Evolutionary conservation across 202 grass and related monocot genomes (phyloP), one percentile per base, ranked within the genome.

Genomic region (Setaria italica): DNA sequence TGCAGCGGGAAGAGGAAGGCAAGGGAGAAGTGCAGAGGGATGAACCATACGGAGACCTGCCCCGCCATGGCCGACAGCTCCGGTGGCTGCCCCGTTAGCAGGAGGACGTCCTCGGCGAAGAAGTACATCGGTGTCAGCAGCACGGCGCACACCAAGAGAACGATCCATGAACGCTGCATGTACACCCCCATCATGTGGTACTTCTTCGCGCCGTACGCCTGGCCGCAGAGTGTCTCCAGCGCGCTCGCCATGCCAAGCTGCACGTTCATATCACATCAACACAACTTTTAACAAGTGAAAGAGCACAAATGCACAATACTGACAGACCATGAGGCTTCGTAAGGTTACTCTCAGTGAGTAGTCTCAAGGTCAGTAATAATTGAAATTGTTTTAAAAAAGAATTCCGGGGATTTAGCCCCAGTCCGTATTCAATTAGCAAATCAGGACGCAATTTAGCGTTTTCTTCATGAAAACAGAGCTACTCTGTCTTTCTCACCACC

Each of bases 241-340:
- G 58, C 58, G 58, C 58, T 62, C 58, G 58, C 58, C 58, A 62
- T 62, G 58, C 58, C 58, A 12, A 62, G 58, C 58, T 62, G 21
- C 58, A 5, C 7, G 21, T 59, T 21, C 20, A 60, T 60, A 29
- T 29, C 3, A 62, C 58, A 29, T 30, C 57, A 59, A 30, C n/a
- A 60, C 57, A 60, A 25, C 7, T 29, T 4, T 25, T 59, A 59
- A 25, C 8, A 11, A 59, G 57, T 8, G 57, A 59, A 59, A 25
- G 1, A 58, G 6, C 55, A 21, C 17, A 25, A 56, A 20, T 13
- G 45, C 2, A 50, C 25, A 25, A 25, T 25, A 25, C 25, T 25
- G 48, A 47, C 7, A 46, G 11, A 49, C 11, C 47, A 49, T 3
- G 25, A 49, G 12, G 47, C 47, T 54, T 54, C 16, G 16, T 7